Percentiles rank a stretch among this genome's conserved stretches.
Conservation (phyloP, 192 early-diverging fungal species). For the Mortierella antarctica region DNA sequence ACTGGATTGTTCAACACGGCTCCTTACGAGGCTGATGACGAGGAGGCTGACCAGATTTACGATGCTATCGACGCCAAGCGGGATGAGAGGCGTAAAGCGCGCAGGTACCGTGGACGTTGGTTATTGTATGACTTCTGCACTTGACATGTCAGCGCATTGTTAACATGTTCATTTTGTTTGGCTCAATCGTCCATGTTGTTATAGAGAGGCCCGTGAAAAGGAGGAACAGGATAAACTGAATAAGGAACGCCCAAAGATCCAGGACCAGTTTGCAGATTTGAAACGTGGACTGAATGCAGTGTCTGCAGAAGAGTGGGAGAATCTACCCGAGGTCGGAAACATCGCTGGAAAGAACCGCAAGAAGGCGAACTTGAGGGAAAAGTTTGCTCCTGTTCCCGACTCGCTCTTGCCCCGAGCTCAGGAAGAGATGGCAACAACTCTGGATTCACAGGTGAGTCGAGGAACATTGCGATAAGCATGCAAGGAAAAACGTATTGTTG, state of each 20-base stretch:
- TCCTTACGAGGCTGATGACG: conserved; percentile 96
- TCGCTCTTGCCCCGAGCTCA: conserved; percentile 65
- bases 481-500: not conserved
- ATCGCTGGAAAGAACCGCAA: conserved; percentile 84
- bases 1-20: conserved; percentile 86
- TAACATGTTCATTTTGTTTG: not conserved
- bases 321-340: conserved; percentile 83
- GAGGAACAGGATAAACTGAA: conserved; percentile 74
- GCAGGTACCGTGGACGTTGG: conserved; percentile 45
- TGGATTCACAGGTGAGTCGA: conserved; percentile 71
- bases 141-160: not conserved
- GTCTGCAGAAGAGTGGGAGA: conserved; percentile 89
- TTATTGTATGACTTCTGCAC: not conserved
- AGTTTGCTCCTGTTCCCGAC: conserved; percentile 73
- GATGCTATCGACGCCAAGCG: conserved; percentile 89
- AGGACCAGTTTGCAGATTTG: conserved; percentile 90
- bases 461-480: not conserved
- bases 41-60: conserved; percentile 96
- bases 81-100: conserved; percentile 83
- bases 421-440: conserved; percentile 63
- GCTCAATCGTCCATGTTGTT: not conserved
- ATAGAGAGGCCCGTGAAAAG: conserved; percentile 77
- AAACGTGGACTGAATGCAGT: conserved; percentile 85
- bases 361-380: conserved; percentile 65
- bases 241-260: conserved; percentile 82